Evolutionary conservation across 2,329 filamentous ascomycete species (phyloP), one percentile per base, ranked within the genome.

Genomic region (Aspergillus jensenii): DNA sequence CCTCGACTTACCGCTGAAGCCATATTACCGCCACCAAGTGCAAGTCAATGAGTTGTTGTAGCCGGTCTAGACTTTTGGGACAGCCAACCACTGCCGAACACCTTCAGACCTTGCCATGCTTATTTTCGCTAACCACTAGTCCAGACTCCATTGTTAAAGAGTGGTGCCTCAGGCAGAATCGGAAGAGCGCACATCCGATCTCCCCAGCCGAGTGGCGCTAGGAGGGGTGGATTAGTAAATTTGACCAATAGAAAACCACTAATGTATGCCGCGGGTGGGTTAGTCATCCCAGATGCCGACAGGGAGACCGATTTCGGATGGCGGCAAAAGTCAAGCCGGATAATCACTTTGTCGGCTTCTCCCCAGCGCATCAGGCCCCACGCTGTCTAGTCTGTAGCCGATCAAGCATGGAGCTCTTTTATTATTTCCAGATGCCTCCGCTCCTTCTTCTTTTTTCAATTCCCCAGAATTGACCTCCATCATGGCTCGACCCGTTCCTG

Each of bases 401-500:
- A 67, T 63, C 51, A 53, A 52, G 58, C 45, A 45, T 47, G 41
- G 39, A 59, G 57, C 59, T 67, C 57, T 60, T 58, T 53, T 60
- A 56, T 52, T 53, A 58, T 54, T 27, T 15, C 37, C 17, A 25
- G 35, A 17, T 33, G 35, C 47, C 56, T 55, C 52, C 44, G 58
- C 55, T 57, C 37, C 59, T 49, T 55, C 63, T 58, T 43, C 31
- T 44, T 37, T 47, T 52, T 25, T 52, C 49, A 47, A 31, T 46
- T 39, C 57, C 48, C 33, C 33, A 63, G 59, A 61, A 59, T 25
- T 58, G 45, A 39, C 47, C 27, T 59, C 43, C 59, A 68, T 43
- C 55, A 69, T 71, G 70, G 66, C 68, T 61, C 68, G 66, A 62
- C 64, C 68, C 55, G 55, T 67, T 49, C 61, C 69, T 61, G 64